Evolutionary conservation across 768 basidiomycete species (phyloP).

Genomic region (Pleurotus ostreatus): DNA sequence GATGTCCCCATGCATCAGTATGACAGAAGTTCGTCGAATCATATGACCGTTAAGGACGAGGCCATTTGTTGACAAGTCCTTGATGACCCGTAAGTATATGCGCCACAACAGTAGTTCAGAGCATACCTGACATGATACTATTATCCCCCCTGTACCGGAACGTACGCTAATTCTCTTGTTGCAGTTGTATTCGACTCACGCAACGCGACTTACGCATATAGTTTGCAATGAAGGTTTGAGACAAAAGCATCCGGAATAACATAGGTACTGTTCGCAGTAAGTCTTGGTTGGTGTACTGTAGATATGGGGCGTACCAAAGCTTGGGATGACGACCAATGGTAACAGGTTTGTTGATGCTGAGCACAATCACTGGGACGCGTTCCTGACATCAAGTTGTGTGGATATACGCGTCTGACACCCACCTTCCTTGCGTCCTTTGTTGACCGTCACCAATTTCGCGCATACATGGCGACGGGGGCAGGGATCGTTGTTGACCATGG

Average conservation of each 20-base stretch:
- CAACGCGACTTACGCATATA: slow-evolving; percentile 61
- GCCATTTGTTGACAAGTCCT: slow-evolving; percentile 81
- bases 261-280: slow-evolving; percentile 45
- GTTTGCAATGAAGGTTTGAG: slow-evolving; percentile 70
- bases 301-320: slow-evolving; percentile 42
- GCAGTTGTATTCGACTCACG: background rate
- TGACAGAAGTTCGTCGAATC: slow-evolving; percentile 61
- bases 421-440: slow-evolving; percentile 67
- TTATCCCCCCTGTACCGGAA: slow-evolving; percentile 66
- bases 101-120: background rate
- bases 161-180: slow-evolving; percentile 46
- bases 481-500: slow-evolving; percentile 1
- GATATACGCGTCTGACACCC: background rate
- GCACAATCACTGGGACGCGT: slow-evolving; percentile 42
- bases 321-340: slow-evolving; percentile 72
- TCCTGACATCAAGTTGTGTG: too few species aligned
- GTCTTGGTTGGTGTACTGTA: slow-evolving; percentile 16
- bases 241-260: slow-evolving; percentile 59
- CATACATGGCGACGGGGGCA: slow-evolving; percentile 39
- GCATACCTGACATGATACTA: slow-evolving; percentile 74
- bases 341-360: slow-evolving; percentile 60
- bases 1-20: slow-evolving; percentile 75
- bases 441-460: slow-evolving; percentile 65
- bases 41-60: slow-evolving; percentile 65
- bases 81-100: background rate